Conservation (phyloP, 192 early-diverging fungal genomes). For the Dissophora ornata region DNA sequence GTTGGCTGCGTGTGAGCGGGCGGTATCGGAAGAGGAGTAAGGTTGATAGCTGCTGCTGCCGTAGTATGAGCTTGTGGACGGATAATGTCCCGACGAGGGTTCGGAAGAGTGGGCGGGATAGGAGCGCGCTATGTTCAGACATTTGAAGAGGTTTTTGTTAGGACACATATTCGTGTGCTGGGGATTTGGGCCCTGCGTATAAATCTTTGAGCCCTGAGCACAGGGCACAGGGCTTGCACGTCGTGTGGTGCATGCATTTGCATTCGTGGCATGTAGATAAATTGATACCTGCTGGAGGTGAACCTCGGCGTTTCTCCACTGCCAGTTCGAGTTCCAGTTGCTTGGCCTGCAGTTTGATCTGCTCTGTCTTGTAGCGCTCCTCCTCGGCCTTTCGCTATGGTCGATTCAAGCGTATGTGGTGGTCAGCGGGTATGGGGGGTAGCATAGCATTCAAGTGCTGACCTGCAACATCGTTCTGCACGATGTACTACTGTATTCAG, state of each 20-base stretch:
- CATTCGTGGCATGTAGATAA: too few relatives aligned
- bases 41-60: conserved; percentile 2
- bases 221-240: too few relatives aligned
- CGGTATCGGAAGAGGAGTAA: conserved; percentile 1
- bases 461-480: neutral
- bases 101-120: conserved; percentile 14
- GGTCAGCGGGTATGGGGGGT: too few relatives aligned
- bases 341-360: conserved; percentile 54
- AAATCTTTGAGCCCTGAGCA: too few relatives aligned
- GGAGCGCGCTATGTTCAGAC: conserved; percentile 3
- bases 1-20: neutral
- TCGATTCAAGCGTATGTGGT: too few relatives aligned
- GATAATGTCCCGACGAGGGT: conserved; percentile 16
- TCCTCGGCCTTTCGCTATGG: conserved; percentile 58
- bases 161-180: too few relatives aligned
- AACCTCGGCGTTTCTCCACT: conserved; percentile 36
- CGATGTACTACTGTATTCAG: too few relatives aligned
- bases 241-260: too few relatives aligned
- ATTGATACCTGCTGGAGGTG: conserved; percentile 45
- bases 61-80: conserved; percentile 14
- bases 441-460: too few relatives aligned
- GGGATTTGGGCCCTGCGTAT: too few relatives aligned
- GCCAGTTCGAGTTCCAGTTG: conserved; percentile 55
- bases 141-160: neutral
- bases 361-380: conserved; percentile 57